Conservation (phyloP, 2,329 filamentous ascomycete species). For the Colletotrichum orchidophilum region DNA sequence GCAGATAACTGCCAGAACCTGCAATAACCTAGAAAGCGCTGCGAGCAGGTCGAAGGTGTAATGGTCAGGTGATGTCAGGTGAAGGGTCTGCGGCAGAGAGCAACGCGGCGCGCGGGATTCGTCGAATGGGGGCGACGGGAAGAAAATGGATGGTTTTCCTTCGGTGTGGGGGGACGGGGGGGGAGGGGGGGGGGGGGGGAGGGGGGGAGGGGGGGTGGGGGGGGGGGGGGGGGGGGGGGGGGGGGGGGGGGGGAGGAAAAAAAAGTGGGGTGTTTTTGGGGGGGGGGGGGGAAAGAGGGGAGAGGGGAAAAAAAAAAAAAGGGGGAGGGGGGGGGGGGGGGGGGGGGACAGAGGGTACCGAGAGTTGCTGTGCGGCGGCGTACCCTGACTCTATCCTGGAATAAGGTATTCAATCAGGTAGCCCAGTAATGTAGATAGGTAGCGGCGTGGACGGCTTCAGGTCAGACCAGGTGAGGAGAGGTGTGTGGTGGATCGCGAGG, state of each 20-base stretch:
- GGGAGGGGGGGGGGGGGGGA: background rate
- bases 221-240: too few species aligned
- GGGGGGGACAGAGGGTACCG: background rate
- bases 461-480: background rate
- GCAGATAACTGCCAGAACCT: background rate
- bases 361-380: background rate
- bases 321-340: background rate
- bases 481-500: background rate
- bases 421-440: background rate
- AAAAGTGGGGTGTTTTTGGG: background rate
- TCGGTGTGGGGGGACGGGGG: background rate
- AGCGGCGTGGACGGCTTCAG: too few species aligned
- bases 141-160: background rate
- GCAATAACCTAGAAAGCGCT: background rate
- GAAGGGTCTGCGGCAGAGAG: constrained; percentile 1
- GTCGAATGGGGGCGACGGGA: background rate
- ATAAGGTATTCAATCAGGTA: background rate
- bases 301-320: background rate
- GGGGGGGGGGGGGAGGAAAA: background rate
- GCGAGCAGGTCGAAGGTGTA: background rate
- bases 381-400: background rate
- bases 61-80: background rate
- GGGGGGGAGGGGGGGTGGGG: too few species aligned
- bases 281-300: background rate
- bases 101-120: constrained; percentile 4